phyloP scores from a whole-genome alignment of 225 moss, liverwort and hornwort species.

The Lunularia cruciata region DNA sequence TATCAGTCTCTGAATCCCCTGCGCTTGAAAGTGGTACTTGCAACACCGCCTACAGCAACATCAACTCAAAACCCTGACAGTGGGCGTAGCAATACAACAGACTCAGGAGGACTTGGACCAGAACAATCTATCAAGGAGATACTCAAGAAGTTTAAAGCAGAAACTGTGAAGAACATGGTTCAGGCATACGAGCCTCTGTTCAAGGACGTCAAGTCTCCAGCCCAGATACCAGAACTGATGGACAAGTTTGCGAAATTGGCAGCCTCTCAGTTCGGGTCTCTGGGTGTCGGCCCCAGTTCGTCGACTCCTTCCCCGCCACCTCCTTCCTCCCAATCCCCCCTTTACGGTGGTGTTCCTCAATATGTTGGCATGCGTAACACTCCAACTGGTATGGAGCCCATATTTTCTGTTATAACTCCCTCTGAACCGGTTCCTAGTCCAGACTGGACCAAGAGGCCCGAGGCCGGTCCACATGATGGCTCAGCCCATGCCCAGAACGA shows the following conservation, averaged over 20 bases:
- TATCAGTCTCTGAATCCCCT: conserved; percentile 72
- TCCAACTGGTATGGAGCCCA: too few species aligned
- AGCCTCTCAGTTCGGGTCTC: neutral
- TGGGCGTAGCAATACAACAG: neutral
- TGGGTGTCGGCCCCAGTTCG: neutral
- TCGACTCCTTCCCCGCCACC: too few species aligned
- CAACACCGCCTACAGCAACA: neutral
- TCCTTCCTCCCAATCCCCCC: too few species aligned
- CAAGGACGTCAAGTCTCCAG: neutral
- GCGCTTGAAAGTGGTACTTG: conserved; percentile 53
- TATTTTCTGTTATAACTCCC: too few species aligned
- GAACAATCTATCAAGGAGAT: neutral
- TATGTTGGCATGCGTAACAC: too few species aligned
- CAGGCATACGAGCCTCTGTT: conserved; percentile 13
- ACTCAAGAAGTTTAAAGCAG: neutral
- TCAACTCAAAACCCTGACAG: neutral
- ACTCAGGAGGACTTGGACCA: neutral
- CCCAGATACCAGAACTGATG: conserved; percentile 11
- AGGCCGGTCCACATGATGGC: neutral
- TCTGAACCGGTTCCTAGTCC: too few species aligned
- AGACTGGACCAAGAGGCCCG: neutral
- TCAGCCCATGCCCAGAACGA: neutral
- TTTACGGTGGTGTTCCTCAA: too few species aligned
- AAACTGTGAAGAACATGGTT: neutral
- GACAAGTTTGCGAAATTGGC: neutral